phyloP scores from a whole-genome alignment of 345 rosid species.

The Moricandia moricandioides region DNA sequence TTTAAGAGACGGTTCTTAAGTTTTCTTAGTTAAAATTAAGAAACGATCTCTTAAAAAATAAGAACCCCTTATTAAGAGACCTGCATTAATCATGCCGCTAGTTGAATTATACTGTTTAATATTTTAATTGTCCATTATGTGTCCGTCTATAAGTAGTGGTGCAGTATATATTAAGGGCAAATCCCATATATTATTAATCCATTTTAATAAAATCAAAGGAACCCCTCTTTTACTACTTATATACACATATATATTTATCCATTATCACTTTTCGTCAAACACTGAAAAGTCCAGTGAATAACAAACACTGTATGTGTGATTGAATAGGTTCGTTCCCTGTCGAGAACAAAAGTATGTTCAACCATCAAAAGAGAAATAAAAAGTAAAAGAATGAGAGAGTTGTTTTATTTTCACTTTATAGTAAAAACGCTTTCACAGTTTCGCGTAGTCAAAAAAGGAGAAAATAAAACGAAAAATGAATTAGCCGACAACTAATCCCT shows the following conservation, averaged over 20 bases:
- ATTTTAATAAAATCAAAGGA: constrained; percentile 1
- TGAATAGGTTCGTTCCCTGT: constrained; percentile 17
- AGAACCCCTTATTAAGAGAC: too few species aligned
- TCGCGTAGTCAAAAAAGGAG: constrained; percentile 1
- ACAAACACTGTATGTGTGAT: not conserved
- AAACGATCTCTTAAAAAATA: too few species aligned
- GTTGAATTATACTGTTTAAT: constrained; percentile 32
- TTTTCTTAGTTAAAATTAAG: too few species aligned
- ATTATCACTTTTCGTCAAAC: constrained; percentile 30
- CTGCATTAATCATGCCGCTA: too few species aligned
- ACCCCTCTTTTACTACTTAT: not conserved
- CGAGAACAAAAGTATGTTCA: not conserved
- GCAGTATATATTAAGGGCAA: not conserved
- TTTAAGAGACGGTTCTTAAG: too few species aligned
- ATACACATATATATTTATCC: constrained; percentile 2
- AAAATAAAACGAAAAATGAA: not conserved
- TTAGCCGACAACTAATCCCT: not conserved
- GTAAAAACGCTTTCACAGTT: not conserved
- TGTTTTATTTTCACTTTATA: not conserved
- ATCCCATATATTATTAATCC: not conserved
- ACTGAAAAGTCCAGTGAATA: constrained; percentile 1
- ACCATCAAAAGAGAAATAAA: not conserved
- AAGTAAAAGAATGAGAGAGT: constrained; percentile 5
- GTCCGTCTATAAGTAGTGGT: not conserved
- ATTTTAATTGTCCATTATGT: constrained; percentile 22